Base-by-base conservation (phyloP, 495 filamentous ascomycete genomes). In the Beverwykella pulmonaria region DNA sequence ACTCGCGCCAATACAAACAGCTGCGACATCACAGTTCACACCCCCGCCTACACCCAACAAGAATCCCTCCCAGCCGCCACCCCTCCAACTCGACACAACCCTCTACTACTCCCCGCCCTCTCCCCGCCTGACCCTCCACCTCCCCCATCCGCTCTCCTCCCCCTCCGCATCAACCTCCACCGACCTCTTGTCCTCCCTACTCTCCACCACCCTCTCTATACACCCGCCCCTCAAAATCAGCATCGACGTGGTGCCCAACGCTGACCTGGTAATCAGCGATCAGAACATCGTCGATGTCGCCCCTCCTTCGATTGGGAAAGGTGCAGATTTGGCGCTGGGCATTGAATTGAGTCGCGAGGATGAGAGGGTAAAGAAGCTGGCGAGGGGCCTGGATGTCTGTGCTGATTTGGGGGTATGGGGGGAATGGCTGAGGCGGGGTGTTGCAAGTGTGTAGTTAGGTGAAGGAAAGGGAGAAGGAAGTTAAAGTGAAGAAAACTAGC, bases 361-460 rank as follows among this genome's bases (percentile, higher is more conserved):
- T 14, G 63, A 53, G 49, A 55, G 61, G 47, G 66, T 60, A 48
- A 63, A 64, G 62, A 57, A 59, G 55, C 12, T 76, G 34, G 74
- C 49, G 23, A 59, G 57, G 57, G 75, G 71, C 58, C 61, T 78
- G 39, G 74, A 75, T 17, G 26, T 70, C 5, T 72, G 63, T 59
- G 74, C 56, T 22, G 75, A 77, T 66, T 14, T 77, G 8, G 73
- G 71, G 10, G 63, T 76, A 26, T 76, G 74, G 75, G 66, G 69
- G 20, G 74, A 75, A 63, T 77, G 76, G 76, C 15, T 76, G 55
- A 54, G 66, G 58, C 41, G 63, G 57, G 41, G 53, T 54, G 57
- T 56, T 44, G 55, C 10, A 41, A 22, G 19, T 20, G 19, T 15
- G n/a, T 41, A 25, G 62, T 15, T 46, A 2, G 36, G 14, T 46